These are phyloP conservation scores for Globisporangium yorkense DNA, from an alignment of 352 stramenopile genomes.

Conservation along the genomic window DNA sequence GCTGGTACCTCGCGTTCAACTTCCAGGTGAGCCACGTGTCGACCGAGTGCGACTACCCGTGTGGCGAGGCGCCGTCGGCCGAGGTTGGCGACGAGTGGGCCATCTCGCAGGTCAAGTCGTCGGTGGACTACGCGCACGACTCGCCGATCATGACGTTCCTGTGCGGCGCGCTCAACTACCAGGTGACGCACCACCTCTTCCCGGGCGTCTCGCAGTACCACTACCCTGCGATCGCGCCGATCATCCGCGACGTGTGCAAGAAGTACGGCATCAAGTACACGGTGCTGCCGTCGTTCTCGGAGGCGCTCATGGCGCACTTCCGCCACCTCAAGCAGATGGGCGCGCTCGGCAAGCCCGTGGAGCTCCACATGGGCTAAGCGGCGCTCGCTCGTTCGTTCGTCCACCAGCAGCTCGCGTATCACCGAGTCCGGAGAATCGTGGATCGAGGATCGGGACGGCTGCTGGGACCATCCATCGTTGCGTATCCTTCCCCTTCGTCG, in stretches of 20 bases:
- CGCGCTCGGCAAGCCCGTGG: conserved; percentile 63
- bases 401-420: not conserved
- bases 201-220: conserved; percentile 93
- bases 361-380: conserved; percentile 83
- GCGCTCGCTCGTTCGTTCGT: not conserved
- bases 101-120: conserved; percentile 92
- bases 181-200: conserved; percentile 92
- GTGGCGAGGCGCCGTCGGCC: conserved; percentile 47
- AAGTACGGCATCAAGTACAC: conserved; percentile 93
- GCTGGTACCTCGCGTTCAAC: conserved; percentile 93
- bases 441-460: not conserved
- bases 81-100: conserved; percentile 89
- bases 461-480: not conserved
- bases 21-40: conserved; percentile 91
- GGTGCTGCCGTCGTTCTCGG: conserved; percentile 76
- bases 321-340: conserved; percentile 89
- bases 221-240: conserved; percentile 89
- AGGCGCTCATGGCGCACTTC: conserved; percentile 81
- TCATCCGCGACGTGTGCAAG: conserved; percentile 90
- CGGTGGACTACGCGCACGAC: conserved; percentile 89
- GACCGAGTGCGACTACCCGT: conserved; percentile 88
- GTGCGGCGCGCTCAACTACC: conserved; percentile 95
- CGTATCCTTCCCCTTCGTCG: not conserved
- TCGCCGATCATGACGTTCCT: conserved; percentile 88
- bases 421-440: too few relatives aligned